These are phyloP conservation scores for Inonotus obliquus DNA, from an alignment of 1,284 basidiomycete genomes.

Conservation along the genomic window DNA sequence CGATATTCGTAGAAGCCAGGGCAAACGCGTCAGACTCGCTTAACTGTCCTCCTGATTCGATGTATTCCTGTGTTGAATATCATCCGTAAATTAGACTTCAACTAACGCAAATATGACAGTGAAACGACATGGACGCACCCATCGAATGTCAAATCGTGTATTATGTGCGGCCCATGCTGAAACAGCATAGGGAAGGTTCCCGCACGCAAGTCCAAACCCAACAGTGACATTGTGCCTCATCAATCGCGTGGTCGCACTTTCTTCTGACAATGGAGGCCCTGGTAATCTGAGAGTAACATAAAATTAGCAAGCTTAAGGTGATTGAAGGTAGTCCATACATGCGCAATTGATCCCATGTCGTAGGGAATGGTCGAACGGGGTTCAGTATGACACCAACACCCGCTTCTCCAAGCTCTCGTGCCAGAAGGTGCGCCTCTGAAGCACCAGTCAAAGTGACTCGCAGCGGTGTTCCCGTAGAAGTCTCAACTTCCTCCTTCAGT, in stretches of 20 bases:
- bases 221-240: conserved; percentile 39
- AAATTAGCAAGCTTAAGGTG: neutral
- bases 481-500: conserved; percentile 70
- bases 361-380: conserved; percentile 54
- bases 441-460: conserved; percentile 69
- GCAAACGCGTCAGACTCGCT: conserved; percentile 35
- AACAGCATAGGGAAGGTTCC: conserved; percentile 34
- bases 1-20: conserved; percentile 38
- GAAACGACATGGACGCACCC: conserved; percentile 29
- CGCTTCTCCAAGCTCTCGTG: conserved; percentile 64
- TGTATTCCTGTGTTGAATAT: conserved; percentile 9
- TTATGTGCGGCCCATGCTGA: conserved; percentile 25
- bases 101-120: neutral
- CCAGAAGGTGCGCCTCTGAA: conserved; percentile 71
- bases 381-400: conserved; percentile 71
- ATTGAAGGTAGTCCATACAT: conserved; percentile 36
- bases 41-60: conserved; percentile 26
- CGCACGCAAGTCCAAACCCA: conserved; percentile 39
- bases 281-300: conserved; percentile 29
- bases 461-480: conserved; percentile 47
- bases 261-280: conserved; percentile 40
- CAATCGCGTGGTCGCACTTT: conserved; percentile 35
- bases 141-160: conserved; percentile 43
- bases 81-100: neutral
- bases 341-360: conserved; percentile 64